These are phyloP conservation scores for Trametes gibbosa DNA, from an alignment of 768 basidiomycete species.

Conservation along the genomic window DNA sequence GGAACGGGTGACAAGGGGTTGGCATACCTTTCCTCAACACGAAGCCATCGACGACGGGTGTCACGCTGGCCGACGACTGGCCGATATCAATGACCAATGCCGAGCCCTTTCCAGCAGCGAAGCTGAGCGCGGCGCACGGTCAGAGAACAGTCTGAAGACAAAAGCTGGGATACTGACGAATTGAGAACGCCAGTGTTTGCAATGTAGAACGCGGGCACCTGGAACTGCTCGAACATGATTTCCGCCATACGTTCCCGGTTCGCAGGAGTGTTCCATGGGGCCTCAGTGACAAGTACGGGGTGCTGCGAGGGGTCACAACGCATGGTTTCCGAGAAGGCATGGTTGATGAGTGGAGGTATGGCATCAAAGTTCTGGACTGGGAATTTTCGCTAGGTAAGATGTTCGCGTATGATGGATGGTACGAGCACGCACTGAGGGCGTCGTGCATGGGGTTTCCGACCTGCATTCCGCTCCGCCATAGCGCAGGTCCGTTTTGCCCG, in stretches of 20 bases:
- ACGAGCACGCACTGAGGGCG: constrained; percentile 67
- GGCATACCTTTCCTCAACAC: constrained; percentile 85
- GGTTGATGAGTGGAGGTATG: constrained; percentile 65
- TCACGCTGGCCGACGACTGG: constrained; percentile 83
- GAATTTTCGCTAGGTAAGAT: not conserved
- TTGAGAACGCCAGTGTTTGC: constrained; percentile 93
- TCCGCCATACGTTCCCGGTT: constrained; percentile 95
- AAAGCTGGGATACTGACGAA: constrained; percentile 54
- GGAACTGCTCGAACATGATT: constrained; percentile 96
- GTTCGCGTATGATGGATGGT: not conserved
- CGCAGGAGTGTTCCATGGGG: constrained; percentile 93
- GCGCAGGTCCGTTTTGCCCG: constrained; percentile 83
- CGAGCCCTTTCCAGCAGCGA: constrained; percentile 96
- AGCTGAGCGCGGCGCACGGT: constrained; percentile 44
- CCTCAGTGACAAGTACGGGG: constrained; percentile 90
- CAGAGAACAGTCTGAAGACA: not conserved
- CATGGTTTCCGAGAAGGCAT: constrained; percentile 77
- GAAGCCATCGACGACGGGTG: constrained; percentile 96
- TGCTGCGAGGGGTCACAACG: constrained; percentile 78
- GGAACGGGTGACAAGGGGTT: not conserved
- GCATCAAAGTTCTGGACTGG: constrained; percentile 77
- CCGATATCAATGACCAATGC: constrained; percentile 95
- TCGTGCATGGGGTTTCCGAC: constrained; percentile 80
- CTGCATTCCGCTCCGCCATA: constrained; percentile 92
- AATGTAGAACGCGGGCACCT: constrained; percentile 94